A percentile compares a stretch with the other conserved stretches of the same genome.
phyloP scores from a whole-genome alignment of 1,139 yeast genomes.

The Kodamaea alishanica region DNA sequence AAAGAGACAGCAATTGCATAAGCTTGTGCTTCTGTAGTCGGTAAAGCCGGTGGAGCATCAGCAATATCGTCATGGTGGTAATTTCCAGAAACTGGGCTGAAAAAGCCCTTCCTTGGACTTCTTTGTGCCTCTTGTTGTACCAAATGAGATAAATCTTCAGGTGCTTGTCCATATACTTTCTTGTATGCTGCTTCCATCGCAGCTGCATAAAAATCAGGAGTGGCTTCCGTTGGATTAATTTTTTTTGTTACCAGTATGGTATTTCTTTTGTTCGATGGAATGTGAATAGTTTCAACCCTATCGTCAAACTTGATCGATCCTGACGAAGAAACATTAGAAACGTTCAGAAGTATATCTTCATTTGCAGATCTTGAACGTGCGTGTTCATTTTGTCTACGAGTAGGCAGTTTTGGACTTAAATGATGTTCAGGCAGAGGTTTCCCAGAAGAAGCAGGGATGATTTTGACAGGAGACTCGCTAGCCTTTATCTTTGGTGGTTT shows the following conservation, averaged over 20 bases:
- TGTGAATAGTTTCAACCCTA: conserved; percentile 39
- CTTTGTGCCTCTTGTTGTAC: background rate
- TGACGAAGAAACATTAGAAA: conserved; percentile 15
- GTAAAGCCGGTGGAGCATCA: conserved; percentile 2
- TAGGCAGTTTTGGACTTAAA: too few species aligned
- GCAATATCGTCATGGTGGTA: background rate
- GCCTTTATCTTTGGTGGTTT: too few species aligned
- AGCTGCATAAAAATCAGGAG: conserved; percentile 27
- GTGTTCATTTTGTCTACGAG: too few species aligned
- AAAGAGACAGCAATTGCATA: background rate
- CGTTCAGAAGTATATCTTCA: conserved; percentile 2
- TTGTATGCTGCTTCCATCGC: conserved; percentile 43
- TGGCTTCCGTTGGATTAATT: conserved; percentile 2
- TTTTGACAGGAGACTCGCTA: too few species aligned
- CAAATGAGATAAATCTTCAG: background rate
- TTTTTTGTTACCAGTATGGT: background rate
- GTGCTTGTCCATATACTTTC: conserved; percentile 34
- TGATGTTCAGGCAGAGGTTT: too few species aligned
- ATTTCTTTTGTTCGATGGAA: conserved; percentile 8
- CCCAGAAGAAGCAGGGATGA: too few species aligned
- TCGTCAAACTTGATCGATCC: conserved; percentile 40
- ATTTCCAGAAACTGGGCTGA: background rate
- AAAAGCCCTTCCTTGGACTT: conserved; percentile 1
- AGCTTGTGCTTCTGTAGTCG: conserved; percentile 4
- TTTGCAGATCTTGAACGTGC: background rate